Evolutionary conservation across 805 yeast genomes (phyloP).

Genomic region (Kuraishia hungarica): DNA sequence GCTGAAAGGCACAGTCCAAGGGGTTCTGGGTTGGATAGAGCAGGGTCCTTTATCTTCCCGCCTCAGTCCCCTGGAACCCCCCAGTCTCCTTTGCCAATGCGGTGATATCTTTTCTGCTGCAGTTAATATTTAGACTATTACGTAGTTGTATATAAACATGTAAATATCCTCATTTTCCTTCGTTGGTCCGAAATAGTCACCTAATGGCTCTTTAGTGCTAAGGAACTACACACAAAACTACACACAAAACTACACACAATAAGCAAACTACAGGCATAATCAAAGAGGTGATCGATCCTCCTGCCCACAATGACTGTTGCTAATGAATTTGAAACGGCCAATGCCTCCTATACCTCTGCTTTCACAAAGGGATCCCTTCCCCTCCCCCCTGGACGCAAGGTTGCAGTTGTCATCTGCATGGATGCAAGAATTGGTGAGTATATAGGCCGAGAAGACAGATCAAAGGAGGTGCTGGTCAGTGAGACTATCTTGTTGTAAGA

Average conservation of each 20-base stretch:
- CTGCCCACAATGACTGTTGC: conserved; percentile 14
- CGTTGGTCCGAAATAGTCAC: neutral
- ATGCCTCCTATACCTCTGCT: conserved; percentile 6
- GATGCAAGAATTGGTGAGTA: conserved; percentile 24
- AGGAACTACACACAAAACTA: too few species aligned
- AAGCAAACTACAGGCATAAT: neutral
- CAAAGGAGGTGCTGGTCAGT: neutral
- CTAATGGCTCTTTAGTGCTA: too few species aligned
- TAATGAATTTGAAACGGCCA: conserved; percentile 15
- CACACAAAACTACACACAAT: too few species aligned
- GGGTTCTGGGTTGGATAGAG: neutral
- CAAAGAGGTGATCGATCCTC: too few species aligned
- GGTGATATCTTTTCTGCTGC: too few species aligned
- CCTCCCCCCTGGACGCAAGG: conserved; percentile 28
- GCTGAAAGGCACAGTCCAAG: neutral
- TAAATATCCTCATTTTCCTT: neutral
- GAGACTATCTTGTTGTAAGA: too few species aligned
- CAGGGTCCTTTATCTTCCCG: neutral
- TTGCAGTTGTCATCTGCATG: conserved; percentile 30
- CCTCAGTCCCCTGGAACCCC: too few species aligned
- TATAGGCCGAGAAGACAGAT: too few species aligned
- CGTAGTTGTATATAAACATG: neutral
- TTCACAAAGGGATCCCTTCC: conserved; percentile 24
- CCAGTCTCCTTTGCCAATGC: too few species aligned
- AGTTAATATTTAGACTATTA: neutral